phyloP scores from a whole-genome alignment of 768 basidiomycete species.

The Psilocybe subaeruginosa region DNA sequence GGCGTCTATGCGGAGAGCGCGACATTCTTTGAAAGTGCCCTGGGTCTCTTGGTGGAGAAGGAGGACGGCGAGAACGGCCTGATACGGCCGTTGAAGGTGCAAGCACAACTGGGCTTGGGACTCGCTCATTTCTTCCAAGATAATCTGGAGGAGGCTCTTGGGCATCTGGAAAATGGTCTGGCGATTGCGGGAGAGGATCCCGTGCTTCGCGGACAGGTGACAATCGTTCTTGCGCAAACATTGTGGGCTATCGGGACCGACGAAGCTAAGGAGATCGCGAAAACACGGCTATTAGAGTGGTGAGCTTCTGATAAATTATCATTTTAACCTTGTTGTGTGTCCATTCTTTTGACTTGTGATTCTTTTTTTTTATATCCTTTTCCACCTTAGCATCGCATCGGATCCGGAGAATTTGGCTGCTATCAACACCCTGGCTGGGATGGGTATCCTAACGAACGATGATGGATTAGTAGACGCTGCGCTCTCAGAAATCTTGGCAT shows the following conservation, averaged over 20 bases:
- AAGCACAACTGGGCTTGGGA: conserved; percentile 72
- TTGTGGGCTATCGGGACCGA: conserved; percentile 83
- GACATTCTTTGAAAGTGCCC: conserved; percentile 71
- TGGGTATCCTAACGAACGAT: conserved; percentile 84
- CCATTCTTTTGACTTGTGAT: not conserved
- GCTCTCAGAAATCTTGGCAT: conserved; percentile 73
- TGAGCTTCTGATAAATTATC: conserved; percentile 35
- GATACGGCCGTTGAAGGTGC: conserved; percentile 51
- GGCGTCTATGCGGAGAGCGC: conserved; percentile 62
- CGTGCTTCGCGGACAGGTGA: conserved; percentile 64
- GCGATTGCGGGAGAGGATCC: conserved; percentile 52
- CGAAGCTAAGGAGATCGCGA: conserved; percentile 78
- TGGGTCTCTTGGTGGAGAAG: conserved; percentile 67
- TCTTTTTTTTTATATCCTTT: conserved; percentile 2
- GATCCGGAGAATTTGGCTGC: conserved; percentile 82
- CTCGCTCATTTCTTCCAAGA: conserved; percentile 70
- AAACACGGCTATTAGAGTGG: conserved; percentile 82
- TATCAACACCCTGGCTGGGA: conserved; percentile 84
- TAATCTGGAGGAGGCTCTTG: conserved; percentile 64
- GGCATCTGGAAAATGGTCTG: conserved; percentile 68
- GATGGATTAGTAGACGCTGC: conserved; percentile 84
- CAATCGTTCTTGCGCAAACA: conserved; percentile 80
- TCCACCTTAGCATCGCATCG: conserved; percentile 60
- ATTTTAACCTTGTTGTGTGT: not conserved
- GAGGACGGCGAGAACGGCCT: conserved; percentile 36